These are phyloP conservation scores for Alternaria brassicicola DNA, from an alignment of 2,329 filamentous ascomycete genomes.

Conservation along the genomic window DNA sequence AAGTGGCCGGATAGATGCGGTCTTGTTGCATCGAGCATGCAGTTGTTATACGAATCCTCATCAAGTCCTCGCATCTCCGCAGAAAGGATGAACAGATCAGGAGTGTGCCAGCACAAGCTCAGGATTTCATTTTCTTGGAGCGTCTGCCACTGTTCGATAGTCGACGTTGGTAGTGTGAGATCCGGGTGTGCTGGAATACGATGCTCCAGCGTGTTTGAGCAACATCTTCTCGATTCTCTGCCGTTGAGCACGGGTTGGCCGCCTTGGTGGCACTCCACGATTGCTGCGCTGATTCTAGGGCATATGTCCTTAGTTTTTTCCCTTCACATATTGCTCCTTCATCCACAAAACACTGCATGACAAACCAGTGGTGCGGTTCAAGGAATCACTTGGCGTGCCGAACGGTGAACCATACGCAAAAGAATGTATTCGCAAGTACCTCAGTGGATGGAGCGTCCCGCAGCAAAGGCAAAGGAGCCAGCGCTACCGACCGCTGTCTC, in stretches of 20 bases:
- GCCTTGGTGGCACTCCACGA: not conserved
- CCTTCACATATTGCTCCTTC: not conserved
- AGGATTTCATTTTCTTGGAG: not conserved
- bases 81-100: not conserved
- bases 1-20: not conserved
- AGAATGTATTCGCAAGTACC: not conserved
- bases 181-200: not conserved
- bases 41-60: not conserved
- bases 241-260: not conserved
- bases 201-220: not conserved
- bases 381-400: constrained; percentile 21
- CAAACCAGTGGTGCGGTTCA: constrained; percentile 12
- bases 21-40: not conserved
- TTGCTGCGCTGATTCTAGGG: not conserved
- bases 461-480: constrained; percentile 1
- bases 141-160: not conserved
- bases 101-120: not conserved
- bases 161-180: not conserved
- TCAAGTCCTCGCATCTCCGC: not conserved
- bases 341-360: not conserved
- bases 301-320: not conserved
- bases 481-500: not conserved
- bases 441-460: not conserved
- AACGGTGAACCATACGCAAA: constrained; percentile 19
- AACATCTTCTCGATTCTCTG: not conserved